Base-by-base conservation (phyloP, 306 rosid genomes). In the Hippophae rhamnoides region DNA sequence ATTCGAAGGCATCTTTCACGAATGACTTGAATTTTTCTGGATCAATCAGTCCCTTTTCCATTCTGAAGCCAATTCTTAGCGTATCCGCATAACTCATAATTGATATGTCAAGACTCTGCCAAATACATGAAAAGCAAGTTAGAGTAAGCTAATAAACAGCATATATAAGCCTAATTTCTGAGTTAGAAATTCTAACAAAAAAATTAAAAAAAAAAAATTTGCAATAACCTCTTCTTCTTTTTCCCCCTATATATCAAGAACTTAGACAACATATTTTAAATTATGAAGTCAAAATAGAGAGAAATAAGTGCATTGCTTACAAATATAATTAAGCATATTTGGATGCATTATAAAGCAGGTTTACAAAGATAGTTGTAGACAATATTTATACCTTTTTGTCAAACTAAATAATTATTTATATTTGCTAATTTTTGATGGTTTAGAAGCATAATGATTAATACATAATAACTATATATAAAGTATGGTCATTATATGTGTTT, bases 61-160 rank as follows among this genome's bases (percentile, higher is more conserved):
- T 67, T 46, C 56, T 63, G n/a, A 75, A 10, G 31, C 69, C 58
- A 64, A 83, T 42, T 51, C 71, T 74, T 42, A 83, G 5, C 12
- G 18, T 42, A 40, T 41, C 69, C 79, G 67, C 70, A 7, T 83
- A 83, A 56, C 89, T 83, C 61, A 77, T 47, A 3, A 83, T 52
- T 43, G 86, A 8, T 9, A 80, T 58, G 41, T 14, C 18, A 60
- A 74, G 41, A 68, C 67, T 74, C 89, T 83, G 78, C 62, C 68
- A 27, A 8, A 2, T 7, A 14, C 14, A 12, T 12, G 14, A 49
- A 4, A 5, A 49, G 8, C 14, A 3, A 46, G 50, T 13, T 46
- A 46, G 13, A 10, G 4, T 46, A 10, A 9, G 3, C 2, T 10
- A 10, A 8, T 46, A 9, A 9, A 13, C 50, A 8, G 9, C 49